Evolutionary conservation across 2,329 filamentous ascomycete species (phyloP), one percentile per base, ranked within the genome.

Genomic region (Fusarium nygamai): DNA sequence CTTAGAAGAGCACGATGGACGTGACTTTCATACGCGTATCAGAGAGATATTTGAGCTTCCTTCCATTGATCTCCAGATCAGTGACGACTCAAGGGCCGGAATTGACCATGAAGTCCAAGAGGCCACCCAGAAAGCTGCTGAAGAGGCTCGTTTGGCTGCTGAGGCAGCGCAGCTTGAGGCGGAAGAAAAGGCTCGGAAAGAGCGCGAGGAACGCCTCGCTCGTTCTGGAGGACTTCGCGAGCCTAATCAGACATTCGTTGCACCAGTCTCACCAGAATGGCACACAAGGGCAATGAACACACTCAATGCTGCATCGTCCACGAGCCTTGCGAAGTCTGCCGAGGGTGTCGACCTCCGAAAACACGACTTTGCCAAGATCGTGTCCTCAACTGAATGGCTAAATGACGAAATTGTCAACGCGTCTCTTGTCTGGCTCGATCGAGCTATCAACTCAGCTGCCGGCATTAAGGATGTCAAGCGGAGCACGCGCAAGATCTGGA

Each of bases 381-480:
- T 92, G 22, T 84, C 85, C 24, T 80, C 84, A 14, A 85, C 82
- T 1, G 85, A 85, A 34, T 96, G 93, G 93, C 86, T 96, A 12
- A 95, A 95, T 72, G 93, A 95, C 80, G 91, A 93, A 75, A 89
- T 93, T 58, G 89, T 96, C 75, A 93, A 94, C 75, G 89, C 89
- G 20, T 89, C 89, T 54, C 85, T 94, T 33, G 82, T 87, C 34
- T 88, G 90, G 78, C 83, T 94, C 20, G 90, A 91, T 54, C 84
- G 86, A 22, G 87, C 86, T 57, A 83, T 91, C 76, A 92, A 92
- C 78, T 82, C 86, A 66, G 83, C 86, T 38, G 87, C 86, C 34
- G 90, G 90, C 33, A 86, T 86, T 61, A 84, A 83, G 57, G 84
- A 86, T 72, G 76, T 82, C 67, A 87, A 84, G 78, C 82, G 78